phyloP scores from a whole-genome alignment of 495 filamentous ascomycete genomes.

The Penicillium taxi region DNA sequence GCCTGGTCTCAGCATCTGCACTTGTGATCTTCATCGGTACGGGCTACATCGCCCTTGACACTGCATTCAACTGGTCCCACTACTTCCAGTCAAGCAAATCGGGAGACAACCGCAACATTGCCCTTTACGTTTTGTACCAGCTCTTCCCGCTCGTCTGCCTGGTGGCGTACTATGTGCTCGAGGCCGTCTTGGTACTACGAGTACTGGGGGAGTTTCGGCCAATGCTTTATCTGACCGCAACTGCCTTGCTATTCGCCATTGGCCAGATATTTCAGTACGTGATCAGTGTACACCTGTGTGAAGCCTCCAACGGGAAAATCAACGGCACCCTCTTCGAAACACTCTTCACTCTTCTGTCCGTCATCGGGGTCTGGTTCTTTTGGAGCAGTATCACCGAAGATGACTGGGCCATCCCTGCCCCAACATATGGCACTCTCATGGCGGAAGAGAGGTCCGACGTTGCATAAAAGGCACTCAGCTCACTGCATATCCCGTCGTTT shows the following conservation, averaged over 20 bases:
- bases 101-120: constrained; percentile 62
- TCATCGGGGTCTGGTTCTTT: constrained; percentile 82
- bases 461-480: too few relatives aligned
- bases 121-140: constrained; percentile 90
- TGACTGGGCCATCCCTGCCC: constrained; percentile 83
- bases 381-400: constrained; percentile 99
- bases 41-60: constrained; percentile 93
- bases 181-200: constrained; percentile 70
- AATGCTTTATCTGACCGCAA: constrained; percentile 72
- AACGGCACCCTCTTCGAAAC: constrained; percentile 92
- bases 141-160: constrained; percentile 85
- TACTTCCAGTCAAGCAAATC: constrained; percentile 55
- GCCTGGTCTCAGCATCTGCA: constrained; percentile 63
- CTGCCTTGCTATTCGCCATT: constrained; percentile 75
- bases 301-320: constrained; percentile 72
- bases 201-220: constrained; percentile 80
- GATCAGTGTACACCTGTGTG: constrained; percentile 81
- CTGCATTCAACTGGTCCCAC: constrained; percentile 75
- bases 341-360: constrained; percentile 77
- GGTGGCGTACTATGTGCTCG: constrained; percentile 72
- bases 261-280: constrained; percentile 96
- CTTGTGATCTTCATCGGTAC: constrained; percentile 74
- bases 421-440: too few relatives aligned
- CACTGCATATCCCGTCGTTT: constrained; percentile 21
- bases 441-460: constrained; percentile 40